Evolutionary conservation across 1,284 basidiomycete species (phyloP), one percentile per base, ranked within the genome.

Genomic region (Pholiota adiposa): DNA sequence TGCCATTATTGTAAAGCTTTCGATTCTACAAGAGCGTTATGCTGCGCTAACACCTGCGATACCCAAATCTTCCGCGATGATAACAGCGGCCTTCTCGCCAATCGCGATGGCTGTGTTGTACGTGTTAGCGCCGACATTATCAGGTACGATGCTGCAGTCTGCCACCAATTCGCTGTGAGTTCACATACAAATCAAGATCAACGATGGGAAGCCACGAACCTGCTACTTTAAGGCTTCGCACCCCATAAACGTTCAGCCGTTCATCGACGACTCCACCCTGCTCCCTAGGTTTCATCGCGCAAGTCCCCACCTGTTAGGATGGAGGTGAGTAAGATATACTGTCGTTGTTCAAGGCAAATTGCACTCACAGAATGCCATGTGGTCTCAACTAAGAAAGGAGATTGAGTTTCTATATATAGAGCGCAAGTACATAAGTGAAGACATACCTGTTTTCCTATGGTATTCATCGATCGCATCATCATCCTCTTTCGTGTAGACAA

Each of bases 231-330:
- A 90, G 72, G 16, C 79, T 75, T 56, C 75, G 64, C 0, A 85
- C 78, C 2, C 87, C 88, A 65, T 89, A 88, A 3, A 90, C 87
- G 65, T 86, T 85, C 52, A 91, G 69, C 3, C 74, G 75, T 2
- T 80, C 63, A 65, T 90, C 86, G 3, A 90, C 85, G 0, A 89
- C 88, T 14, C 87, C 89, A 3, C 79, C 79, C 52, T 77, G 59
- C 14, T 80, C 78, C 23, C 81, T 78, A 0, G 83, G 76, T 67
- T 85, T 88, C 88, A 90, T 90, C 0, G 84, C 81, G 62, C 87
- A 89, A 0, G 88, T 90, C 16, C 85, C 86, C 31, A 85, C 75
- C 84, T 86, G 56, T 4, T 25, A 7, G 11, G 14, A 31, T 23
- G 9, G n/a, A n/a, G n/a, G n/a, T n/a, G n/a, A n/a, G n/a, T 55